Percentiles rank a stretch among this genome's conserved stretches.
These are phyloP conservation scores for Pachysandra terminalis DNA, from an alignment of 164 flowering plant genomes.

Conservation along the genomic window DNA sequence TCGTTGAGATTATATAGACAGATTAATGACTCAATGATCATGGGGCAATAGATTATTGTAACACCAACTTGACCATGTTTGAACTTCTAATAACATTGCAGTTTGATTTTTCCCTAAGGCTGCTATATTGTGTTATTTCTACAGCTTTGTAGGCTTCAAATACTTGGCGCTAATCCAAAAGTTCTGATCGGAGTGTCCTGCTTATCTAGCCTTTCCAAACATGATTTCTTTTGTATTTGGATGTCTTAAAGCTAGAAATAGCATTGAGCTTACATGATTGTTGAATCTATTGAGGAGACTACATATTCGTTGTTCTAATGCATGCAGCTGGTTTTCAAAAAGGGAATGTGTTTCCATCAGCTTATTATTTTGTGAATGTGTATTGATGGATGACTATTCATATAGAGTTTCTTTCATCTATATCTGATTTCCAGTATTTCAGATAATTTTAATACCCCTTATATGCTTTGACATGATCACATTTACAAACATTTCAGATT, in stretches of 20 bases:
- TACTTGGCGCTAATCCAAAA: background rate
- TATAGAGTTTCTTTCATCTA: no score
- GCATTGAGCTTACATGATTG: background rate
- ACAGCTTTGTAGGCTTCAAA: background rate
- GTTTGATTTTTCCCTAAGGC: background rate
- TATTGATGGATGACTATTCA: no score
- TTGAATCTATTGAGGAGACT: background rate
- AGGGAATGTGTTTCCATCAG: no score
- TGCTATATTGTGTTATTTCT: background rate
- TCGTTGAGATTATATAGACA: background rate
- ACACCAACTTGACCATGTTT: background rate
- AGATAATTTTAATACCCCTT: background rate
- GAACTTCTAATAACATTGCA: background rate
- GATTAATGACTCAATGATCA: background rate
- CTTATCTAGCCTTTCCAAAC: background rate
- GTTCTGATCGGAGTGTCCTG: background rate
- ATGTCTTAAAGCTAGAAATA: background rate
- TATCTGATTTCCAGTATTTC: background rate
- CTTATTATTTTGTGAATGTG: no score
- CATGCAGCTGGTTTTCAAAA: background rate
- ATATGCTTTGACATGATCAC: background rate
- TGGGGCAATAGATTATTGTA: background rate
- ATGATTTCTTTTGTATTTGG: background rate
- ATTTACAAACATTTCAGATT: slow-evolving; percentile 29
- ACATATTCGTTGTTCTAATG: background rate